phyloP scores from a whole-genome alignment of 192 early-diverging fungal species.

The Phycomyces nitens region DNA sequence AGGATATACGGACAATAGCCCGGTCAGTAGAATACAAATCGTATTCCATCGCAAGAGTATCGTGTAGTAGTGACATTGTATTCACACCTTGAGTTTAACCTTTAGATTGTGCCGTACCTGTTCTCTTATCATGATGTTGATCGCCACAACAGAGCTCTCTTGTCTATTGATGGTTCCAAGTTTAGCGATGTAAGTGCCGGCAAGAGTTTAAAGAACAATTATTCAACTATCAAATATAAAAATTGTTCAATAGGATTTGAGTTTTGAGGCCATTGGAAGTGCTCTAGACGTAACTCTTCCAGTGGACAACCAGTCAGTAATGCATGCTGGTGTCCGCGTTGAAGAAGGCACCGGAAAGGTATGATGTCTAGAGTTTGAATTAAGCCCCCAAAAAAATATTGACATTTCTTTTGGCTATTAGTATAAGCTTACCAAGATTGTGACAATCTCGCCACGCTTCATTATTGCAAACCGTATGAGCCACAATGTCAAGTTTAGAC shows the following conservation, averaged over 20 bases:
- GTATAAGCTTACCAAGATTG: constrained; percentile 65
- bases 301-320: constrained; percentile 20
- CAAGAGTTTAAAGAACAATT: no score
- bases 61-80: not conserved
- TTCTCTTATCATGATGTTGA: constrained; percentile 80
- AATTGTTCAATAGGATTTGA: constrained; percentile 58
- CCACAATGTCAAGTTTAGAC: constrained; percentile 56
- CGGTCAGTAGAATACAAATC: constrained; percentile 1
- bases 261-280: constrained; percentile 84
- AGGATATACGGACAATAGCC: constrained; percentile 13
- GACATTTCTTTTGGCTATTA: not conserved
- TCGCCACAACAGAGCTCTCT: constrained; percentile 64
- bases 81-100: no score
- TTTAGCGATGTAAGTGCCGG: constrained; percentile 53
- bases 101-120: constrained; percentile 38
- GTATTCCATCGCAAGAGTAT: not conserved
- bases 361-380: not conserved
- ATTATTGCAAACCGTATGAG: constrained; percentile 67
- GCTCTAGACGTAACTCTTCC: constrained; percentile 56
- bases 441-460: constrained; percentile 77
- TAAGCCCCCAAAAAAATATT: not conserved
- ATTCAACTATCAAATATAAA: no score
- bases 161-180: constrained; percentile 58
- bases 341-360: constrained; percentile 71
- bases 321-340: constrained; percentile 66